Evolutionary conservation across 352 stramenopile species (phyloP).

Genomic region (Blastocystis sp.): DNA sequence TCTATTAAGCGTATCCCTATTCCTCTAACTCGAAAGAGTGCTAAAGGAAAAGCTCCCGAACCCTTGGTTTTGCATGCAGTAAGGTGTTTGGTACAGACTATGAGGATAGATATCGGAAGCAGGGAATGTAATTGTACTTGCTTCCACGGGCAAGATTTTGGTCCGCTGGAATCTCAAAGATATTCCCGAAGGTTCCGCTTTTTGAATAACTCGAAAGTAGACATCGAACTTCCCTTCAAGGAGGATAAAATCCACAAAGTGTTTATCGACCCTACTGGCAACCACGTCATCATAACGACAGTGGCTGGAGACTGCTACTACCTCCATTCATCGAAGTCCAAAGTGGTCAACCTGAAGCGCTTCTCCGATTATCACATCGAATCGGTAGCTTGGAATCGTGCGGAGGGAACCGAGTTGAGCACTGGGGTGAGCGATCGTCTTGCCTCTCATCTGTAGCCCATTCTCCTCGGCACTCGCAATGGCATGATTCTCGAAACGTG

Average conservation of each 20-base stretch:
- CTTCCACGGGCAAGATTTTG: slow-evolving; percentile 9
- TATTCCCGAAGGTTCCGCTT: slow-evolving; percentile 1
- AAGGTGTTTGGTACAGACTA: too few species aligned
- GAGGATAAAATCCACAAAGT: slow-evolving; percentile 60
- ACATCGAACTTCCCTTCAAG: slow-evolving; percentile 59
- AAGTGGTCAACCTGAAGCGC: slow-evolving; percentile 35
- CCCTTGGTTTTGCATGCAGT: slow-evolving; percentile 4
- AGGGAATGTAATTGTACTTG: neutral
- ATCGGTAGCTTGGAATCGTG: slow-evolving; percentile 29
- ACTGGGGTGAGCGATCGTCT: neutral
- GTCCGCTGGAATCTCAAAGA: slow-evolving; percentile 44
- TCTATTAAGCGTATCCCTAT: slow-evolving; percentile 30
- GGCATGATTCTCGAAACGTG: slow-evolving; percentile 74
- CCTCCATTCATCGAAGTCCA: slow-evolving; percentile 57
- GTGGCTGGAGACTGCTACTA: slow-evolving; percentile 50
- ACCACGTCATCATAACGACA: slow-evolving; percentile 49
- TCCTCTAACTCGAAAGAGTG: neutral
- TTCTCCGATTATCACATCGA: slow-evolving; percentile 52
- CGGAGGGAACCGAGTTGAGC: neutral
- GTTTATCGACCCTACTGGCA: slow-evolving; percentile 56
- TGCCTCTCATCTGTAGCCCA: slow-evolving; percentile 61
- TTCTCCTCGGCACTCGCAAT: slow-evolving; percentile 74
- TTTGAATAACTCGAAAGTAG: neutral
- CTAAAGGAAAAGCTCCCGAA: slow-evolving; percentile 8
- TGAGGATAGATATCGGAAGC: slow-evolving; percentile 12